Conservation (phyloP, 495 filamentous ascomycete genomes). For the Penicillium coffeae region DNA sequence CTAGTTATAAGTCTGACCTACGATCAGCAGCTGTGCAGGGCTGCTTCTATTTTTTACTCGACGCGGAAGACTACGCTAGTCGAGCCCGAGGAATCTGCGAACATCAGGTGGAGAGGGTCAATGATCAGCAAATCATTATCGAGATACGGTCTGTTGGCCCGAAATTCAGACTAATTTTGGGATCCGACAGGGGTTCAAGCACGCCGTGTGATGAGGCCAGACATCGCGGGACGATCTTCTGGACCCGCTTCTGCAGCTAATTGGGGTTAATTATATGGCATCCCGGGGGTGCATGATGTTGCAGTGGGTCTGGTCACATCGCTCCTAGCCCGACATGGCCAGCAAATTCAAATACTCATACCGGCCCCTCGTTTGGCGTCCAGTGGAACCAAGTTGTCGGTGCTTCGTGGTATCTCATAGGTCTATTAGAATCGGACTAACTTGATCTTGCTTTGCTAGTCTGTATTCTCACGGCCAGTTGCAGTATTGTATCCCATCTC, state of each 20-base stretch:
- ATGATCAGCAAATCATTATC: conserved; percentile 9
- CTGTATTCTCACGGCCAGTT: not conserved
- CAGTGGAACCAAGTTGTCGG: not conserved
- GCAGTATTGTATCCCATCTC: not conserved
- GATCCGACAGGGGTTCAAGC: conserved; percentile 12
- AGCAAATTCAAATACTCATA: not conserved
- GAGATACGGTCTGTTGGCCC: conserved; percentile 3
- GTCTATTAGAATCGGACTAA: not conserved
- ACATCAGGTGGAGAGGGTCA: conserved; percentile 16
- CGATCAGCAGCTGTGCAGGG: conserved; percentile 10
- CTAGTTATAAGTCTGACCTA: conserved; percentile 10
- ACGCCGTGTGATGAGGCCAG: conserved; percentile 4
- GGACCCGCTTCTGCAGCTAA: not conserved
- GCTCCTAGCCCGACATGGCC: not conserved
- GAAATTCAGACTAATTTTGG: conserved; percentile 22
- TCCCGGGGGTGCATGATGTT: not conserved
- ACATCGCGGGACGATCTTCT: not conserved
- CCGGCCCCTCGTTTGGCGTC: not conserved
- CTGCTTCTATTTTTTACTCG: conserved; percentile 8
- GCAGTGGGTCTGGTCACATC: not conserved
- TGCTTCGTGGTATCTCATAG: not conserved
- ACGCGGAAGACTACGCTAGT: conserved; percentile 1
- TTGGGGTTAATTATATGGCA: not conserved
- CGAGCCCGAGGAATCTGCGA: conserved; percentile 11
- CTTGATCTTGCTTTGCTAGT: not conserved